Conservation (phyloP, 176 grass and related monocot genomes). For the Avena atlantica region DNA sequence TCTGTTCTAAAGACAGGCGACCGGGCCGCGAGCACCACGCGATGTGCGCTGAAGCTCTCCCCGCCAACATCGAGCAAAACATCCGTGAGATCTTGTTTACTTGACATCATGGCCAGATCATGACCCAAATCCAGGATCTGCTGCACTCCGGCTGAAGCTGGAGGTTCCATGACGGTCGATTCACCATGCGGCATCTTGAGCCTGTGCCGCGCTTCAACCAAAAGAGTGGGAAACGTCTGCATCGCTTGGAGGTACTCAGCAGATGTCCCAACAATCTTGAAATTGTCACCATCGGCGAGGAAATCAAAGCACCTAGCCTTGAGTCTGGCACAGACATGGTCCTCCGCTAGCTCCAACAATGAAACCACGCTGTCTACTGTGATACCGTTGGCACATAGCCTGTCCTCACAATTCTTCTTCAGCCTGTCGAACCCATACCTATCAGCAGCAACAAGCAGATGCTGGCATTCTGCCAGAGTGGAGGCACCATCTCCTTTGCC, state of each 20-base stretch:
- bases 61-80: too few species aligned
- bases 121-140: too few species aligned
- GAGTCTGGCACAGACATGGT: neutral
- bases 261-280: conserved; percentile 6
- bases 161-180: neutral
- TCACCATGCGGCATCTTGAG: conserved; percentile 1
- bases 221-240: neutral
- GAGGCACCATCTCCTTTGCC: neutral
- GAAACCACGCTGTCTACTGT: neutral
- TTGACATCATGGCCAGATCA: too few species aligned
- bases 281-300: neutral
- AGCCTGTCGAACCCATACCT: conserved; percentile 19
- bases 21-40: too few species aligned
- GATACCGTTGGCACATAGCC: neutral
- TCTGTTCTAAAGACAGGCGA: too few species aligned
- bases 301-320: conserved; percentile 43
- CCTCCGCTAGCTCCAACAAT: neutral
- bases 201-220: neutral
- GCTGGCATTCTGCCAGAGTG: neutral
- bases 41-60: too few species aligned
- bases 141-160: too few species aligned
- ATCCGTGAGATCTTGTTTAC: too few species aligned
- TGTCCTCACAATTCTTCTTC: conserved; percentile 16
- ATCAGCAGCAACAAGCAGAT: neutral
- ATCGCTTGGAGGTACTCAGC: conserved; percentile 27